Percentiles rank a stretch among this genome's conserved stretches.
These are phyloP conservation scores for Lasiosphaeris hirsuta DNA, from an alignment of 495 filamentous ascomycete genomes.

Conservation along the genomic window DNA sequence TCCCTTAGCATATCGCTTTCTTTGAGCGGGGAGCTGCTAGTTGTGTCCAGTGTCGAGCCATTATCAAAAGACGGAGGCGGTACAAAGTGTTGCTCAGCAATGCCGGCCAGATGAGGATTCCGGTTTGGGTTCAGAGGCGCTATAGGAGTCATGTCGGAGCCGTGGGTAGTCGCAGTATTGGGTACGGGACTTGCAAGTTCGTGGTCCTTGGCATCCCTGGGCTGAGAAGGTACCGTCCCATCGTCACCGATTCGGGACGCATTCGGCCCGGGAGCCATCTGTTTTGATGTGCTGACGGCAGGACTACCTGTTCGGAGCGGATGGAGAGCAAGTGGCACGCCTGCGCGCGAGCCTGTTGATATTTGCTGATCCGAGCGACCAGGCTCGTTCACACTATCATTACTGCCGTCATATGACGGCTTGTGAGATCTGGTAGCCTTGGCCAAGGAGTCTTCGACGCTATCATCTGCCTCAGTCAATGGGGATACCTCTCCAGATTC, in stretches of 20 bases:
- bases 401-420: not conserved
- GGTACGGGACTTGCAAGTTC: constrained; percentile 14
- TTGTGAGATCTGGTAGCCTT: not conserved
- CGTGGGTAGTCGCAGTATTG: constrained; percentile 13
- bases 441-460: not conserved
- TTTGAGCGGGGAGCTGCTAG: constrained; percentile 54
- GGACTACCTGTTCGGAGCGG: constrained; percentile 16
- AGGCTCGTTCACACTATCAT: not conserved
- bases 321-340: constrained; percentile 1
- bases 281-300: constrained; percentile 4
- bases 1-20: constrained; percentile 75
- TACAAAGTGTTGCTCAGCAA: constrained; percentile 17
- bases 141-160: constrained; percentile 38
- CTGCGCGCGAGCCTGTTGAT: not conserved
- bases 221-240: not conserved
- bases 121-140: constrained; percentile 49
- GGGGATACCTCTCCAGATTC: constrained; percentile 19
- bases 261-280: not conserved
- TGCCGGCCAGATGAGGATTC: constrained; percentile 16
- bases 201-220: not conserved
- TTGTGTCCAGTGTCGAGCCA: constrained; percentile 54
- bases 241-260: not conserved
- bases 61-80: constrained; percentile 44
- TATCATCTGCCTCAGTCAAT: constrained; percentile 19
- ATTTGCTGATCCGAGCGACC: not conserved